Evolutionary conservation across 2,329 filamentous ascomycete species (phyloP), one percentile per base, ranked within the genome.

Genomic region (Pseudopyrenochaeta lycopersici): DNA sequence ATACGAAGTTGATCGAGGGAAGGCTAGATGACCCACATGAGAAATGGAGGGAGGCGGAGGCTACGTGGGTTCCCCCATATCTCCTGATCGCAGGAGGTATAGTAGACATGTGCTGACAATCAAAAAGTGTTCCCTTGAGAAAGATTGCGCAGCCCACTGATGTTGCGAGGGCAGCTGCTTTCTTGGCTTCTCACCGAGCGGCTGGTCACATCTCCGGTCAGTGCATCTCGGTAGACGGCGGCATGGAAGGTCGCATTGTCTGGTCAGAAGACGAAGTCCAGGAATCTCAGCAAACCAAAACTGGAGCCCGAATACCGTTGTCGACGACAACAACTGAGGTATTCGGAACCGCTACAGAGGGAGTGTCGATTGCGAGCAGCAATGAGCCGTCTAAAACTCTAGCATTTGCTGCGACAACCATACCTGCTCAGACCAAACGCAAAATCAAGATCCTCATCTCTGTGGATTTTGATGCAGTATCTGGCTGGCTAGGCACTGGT

Each of bases 401-500:
- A 12, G 44, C 49, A 10, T 35, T 20, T 9, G 31, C 23, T 3
- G 2, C 38, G 4, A 36, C 48, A 30, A 2, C n/a, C 4, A 17
- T 57, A n/a, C 15, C 45, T 1, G 0, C 47, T 2, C 46, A 29
- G 15, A 18, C 12, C 11, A 64, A 56, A 23, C 64, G 63, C 7
- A 76, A 67, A 44, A 75, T 80, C 61, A 78, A 77, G 42, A 67
- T 80, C 30, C 67, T 76, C 30, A 60, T 77, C 14, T 78, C 77
- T 2, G 69, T 80, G 5, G 84, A 86, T 64, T 82, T 86, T 50
- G 85, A 87, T 56, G 85, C 84, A 11, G 80, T 87, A 2, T 84
- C 83, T 1, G 84, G 84, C 45, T 87, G 83, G 77, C 76, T 87
- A 3, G 85, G 85, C 14, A 87, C 85, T 4, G 84, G 83, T 47